Base-by-base conservation (phyloP, 306 rosid species). In the Dryas octopetala region DNA sequence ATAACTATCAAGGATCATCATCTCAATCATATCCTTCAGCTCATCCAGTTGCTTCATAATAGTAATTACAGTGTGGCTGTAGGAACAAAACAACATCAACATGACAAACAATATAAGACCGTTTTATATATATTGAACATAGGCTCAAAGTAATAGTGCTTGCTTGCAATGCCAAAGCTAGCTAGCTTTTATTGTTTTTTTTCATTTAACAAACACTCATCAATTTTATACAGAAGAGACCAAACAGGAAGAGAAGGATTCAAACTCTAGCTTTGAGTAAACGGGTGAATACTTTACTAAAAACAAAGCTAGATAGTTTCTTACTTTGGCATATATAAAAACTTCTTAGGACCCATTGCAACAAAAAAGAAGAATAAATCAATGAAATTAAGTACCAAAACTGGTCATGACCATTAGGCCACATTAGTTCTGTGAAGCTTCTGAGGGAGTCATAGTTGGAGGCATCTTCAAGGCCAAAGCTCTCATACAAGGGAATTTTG, bases 1-100 rank as follows among this genome's bases (percentile, higher is more conserved):
- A 68, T 68, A 68, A 28, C 60, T 50, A 68, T 68, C 60, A 28
- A 68, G 60, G 50, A 68, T 68, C 59, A 68, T 68, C 73, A 28
- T 6, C n/a, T 28, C 16, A 15, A 68, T 50, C 60, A 50, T 50
- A 13, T 50, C 4, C n/a, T 50, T 50, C 59, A 14, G 26, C 60
- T 68, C 73, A 4, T 68, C 60, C 15, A 68, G 73, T 46, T 68
- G 19, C 73, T 50, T 68, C 26, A 32, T 68, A 60, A 50, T 68
- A 7, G 58, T 23, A 68, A 68, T 0, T 17, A 50, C 23, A 50
- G 60, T 28, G 26, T 17, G 50, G 73, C 60, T 13, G 47, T 68
- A 49, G 47, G 17, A 48, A 67, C 38, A 26, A 3, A 48, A 67
- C 71, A 47, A 66, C 41, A 66, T 23, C 17, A 6, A 66, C 43